A percentile compares a stretch with the other conserved stretches of the same genome.
Conservation (phyloP, 2,329 filamentous ascomycete species). For the Aspergillus luchuensis region DNA sequence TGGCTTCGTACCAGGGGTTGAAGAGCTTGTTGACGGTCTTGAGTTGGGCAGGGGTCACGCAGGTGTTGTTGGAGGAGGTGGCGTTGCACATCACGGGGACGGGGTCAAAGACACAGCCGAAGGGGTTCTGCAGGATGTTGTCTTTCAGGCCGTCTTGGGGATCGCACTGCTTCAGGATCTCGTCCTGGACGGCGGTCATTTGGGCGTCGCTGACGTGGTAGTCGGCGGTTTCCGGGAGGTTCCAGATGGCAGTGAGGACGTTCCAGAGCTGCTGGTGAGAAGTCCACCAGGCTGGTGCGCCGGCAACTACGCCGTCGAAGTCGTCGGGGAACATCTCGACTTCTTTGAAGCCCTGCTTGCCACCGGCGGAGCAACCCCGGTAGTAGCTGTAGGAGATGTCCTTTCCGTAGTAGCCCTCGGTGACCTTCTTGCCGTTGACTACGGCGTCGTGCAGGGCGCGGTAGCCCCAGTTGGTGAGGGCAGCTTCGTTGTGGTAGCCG, state of each 20-base stretch:
- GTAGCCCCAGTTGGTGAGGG: slow-evolving; percentile 42
- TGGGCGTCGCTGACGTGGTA: slow-evolving; percentile 47
- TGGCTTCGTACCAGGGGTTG: slow-evolving; percentile 10
- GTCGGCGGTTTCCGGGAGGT: slow-evolving; percentile 49
- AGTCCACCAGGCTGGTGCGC: slow-evolving; percentile 55
- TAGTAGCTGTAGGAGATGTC: slow-evolving; percentile 44
- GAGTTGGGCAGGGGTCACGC: slow-evolving; percentile 50
- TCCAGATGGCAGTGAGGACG: slow-evolving; percentile 51
- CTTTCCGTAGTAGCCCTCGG: slow-evolving; percentile 51
- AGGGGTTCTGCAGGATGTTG: slow-evolving; percentile 53
- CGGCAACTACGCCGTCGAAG: slow-evolving; percentile 60
- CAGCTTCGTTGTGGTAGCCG: slow-evolving; percentile 9
- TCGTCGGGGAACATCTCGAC: slow-evolving; percentile 58
- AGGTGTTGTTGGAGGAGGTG: slow-evolving; percentile 33
- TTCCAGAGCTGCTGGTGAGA: slow-evolving; percentile 51
- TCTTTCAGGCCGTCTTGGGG: slow-evolving; percentile 53
- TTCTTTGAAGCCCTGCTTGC: slow-evolving; percentile 59
- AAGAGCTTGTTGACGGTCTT: slow-evolving; percentile 30
- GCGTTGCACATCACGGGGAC: slow-evolving; percentile 35
- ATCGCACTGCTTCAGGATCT: slow-evolving; percentile 56
- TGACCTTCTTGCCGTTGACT: slow-evolving; percentile 51
- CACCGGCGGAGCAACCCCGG: slow-evolving; percentile 61
- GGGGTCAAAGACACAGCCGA: slow-evolving; percentile 45
- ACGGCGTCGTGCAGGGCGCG: slow-evolving; percentile 53
- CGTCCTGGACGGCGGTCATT: slow-evolving; percentile 50